phyloP scores from a whole-genome alignment of 805 yeast species.

The Yarrowia sp. region DNA sequence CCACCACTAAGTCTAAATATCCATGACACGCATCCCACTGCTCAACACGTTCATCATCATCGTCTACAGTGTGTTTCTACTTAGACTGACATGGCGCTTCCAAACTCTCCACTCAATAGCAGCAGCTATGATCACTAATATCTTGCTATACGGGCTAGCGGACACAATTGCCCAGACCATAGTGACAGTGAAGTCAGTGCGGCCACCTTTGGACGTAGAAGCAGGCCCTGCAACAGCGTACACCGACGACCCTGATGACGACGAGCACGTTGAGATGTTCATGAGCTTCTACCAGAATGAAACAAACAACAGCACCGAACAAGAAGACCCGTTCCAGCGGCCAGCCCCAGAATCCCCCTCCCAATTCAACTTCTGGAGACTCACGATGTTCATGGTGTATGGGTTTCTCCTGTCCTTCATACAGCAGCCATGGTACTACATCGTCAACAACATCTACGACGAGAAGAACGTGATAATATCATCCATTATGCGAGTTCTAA shows the following conservation, averaged over 20 bases:
- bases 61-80: constrained; percentile 23
- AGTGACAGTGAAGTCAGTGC: constrained; percentile 2
- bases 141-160: constrained; percentile 85
- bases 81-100: constrained; percentile 23
- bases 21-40: background rate
- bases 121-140: constrained; percentile 66
- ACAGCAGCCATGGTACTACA: constrained; percentile 88
- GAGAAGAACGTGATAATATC: constrained; percentile 77
- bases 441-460: constrained; percentile 76
- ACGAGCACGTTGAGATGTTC: constrained; percentile 34
- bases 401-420: constrained; percentile 82
- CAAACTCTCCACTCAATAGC: constrained; percentile 33
- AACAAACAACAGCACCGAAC: background rate
- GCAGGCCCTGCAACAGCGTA: background rate
- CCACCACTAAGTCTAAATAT: too few species aligned
- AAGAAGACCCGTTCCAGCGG: background rate
- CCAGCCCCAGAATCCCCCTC: background rate
- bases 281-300: constrained; percentile 28
- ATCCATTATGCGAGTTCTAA: constrained; percentile 82
- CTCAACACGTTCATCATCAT: constrained; percentile 13
- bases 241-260: constrained; percentile 26
- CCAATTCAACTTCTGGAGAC: constrained; percentile 68
- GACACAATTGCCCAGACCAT: constrained; percentile 88
- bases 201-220: constrained; percentile 2
- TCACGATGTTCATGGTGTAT: constrained; percentile 84